phyloP scores from a whole-genome alignment of 2,329 filamentous ascomycete species.

The Decorospora gaudefroyi region DNA sequence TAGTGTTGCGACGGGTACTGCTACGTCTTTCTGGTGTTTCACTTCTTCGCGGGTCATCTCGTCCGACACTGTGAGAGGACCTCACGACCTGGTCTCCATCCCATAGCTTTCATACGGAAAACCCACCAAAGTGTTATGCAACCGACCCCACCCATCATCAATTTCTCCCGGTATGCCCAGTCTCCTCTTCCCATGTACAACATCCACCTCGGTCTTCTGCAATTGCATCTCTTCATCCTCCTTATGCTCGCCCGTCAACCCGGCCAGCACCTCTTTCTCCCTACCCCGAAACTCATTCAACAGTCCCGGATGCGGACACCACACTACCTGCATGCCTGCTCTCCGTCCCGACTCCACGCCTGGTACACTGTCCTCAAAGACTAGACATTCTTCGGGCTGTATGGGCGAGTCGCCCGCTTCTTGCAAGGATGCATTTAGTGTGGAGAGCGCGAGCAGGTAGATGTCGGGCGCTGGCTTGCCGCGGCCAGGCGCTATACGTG shows the following conservation, averaged over 20 bases:
- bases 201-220: slow-evolving; percentile 45
- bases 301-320: slow-evolving; percentile 84
- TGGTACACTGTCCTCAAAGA: slow-evolving; percentile 94
- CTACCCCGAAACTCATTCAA: slow-evolving; percentile 74
- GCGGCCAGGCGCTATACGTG: slow-evolving; percentile 73
- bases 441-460: slow-evolving; percentile 81
- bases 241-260: slow-evolving; percentile 72
- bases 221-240: slow-evolving; percentile 54
- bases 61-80: not conserved
- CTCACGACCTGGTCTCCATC: slow-evolving; percentile 46
- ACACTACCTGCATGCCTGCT: slow-evolving; percentile 92
- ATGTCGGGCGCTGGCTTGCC: slow-evolving; percentile 97
- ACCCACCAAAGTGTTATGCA: slow-evolving; percentile 58
- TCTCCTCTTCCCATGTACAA: slow-evolving; percentile 46
- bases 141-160: slow-evolving; percentile 64
- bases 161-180: slow-evolving; percentile 58
- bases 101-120: slow-evolving; percentile 66
- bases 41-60: too few relatives aligned
- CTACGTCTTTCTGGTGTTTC: too few relatives aligned
- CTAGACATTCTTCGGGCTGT: slow-evolving; percentile 82
- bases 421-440: slow-evolving; percentile 75
- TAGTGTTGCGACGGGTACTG: too few relatives aligned
- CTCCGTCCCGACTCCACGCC: slow-evolving; percentile 88
- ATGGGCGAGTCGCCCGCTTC: slow-evolving; percentile 66
- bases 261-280: slow-evolving; percentile 82